Evolutionary conservation across 1,284 basidiomycete genomes (phyloP), one percentile per base, ranked within the genome.

Genomic region (Cutaneotrichosporon sp.): DNA sequence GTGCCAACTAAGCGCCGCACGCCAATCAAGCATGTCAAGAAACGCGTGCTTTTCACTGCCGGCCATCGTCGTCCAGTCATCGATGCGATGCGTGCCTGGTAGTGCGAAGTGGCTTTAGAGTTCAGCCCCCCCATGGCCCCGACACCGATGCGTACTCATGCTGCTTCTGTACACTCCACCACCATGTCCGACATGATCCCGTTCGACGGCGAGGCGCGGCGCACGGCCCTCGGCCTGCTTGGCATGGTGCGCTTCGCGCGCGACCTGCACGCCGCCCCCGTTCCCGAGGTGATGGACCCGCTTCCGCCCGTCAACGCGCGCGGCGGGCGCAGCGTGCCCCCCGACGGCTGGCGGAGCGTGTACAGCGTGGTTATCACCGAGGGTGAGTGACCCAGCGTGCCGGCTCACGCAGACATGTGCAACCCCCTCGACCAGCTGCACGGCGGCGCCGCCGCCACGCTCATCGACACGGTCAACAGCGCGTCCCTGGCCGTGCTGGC

Each of bases 381-480:
- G 2, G 56, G 62, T 60, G 34, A 6, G 62, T n/a, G n/a, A n/a
- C n/a, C n/a, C n/a, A 9, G 1, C 20, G 27, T 57, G 43, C 3
- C 5, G 34, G 53, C 60, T 18, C 14, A 31, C 29, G 2, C 53
- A 76, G 74, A 67, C 10, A 73, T 72, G 74, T 62, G 64, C 4
- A 77, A 77, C 56, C 54, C 58, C 8, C 51, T 69, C 11, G 68
- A 66, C 2, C 63, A 57, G 6, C 57, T 77, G 60, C 75, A 77
- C 62, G 75, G 75, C 27, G 75, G 72, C 4, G 73, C 72, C 0
- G 64, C 68, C 13, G 64, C 68, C 6, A 76, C 70, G 68, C 56
- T 77, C 24, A 64, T 75, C 14, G 75, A 77, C 25, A 42, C 52
- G 24, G 52, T 42, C 6, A 25, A 56, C 4, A 57, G 57, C 0